Evolutionary conservation across 345 rosid species (phyloP), one percentile per base, ranked within the genome.

Genomic region (Aurinia saxatilis): DNA sequence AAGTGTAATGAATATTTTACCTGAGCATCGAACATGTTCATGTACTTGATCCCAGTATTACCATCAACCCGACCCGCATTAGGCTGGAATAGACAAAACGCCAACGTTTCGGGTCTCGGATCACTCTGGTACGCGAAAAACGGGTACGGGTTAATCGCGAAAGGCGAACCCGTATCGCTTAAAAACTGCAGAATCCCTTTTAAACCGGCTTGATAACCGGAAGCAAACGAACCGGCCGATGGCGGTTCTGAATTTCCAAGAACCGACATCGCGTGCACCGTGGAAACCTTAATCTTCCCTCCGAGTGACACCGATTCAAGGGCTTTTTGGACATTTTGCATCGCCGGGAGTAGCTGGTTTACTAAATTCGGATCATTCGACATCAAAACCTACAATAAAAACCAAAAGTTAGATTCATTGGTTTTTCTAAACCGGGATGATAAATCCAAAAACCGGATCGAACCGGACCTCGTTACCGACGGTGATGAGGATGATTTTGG

Each of bases 11-110:
- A 63, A 49, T n/a, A n/a, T 34, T 47, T 72, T 36, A 90, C 97
- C 96, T 93, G 99, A 12, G 99, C 99, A 27, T 93, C 97, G 36
- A 90, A 93, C 99, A 93, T 93, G 85, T 85, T 93, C 91, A 73
- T 84, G 85, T 93, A 93, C 69, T 59, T 79, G 68, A 82, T 84
- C 10, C 95, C 93, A 1, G 76, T 84, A 0, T 80, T 84, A n/a
- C 80, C 44, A 79, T 93, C 97, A 16, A 90, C 75, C 57, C 97
- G 89, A 13, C 99, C 97, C 7, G 95, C 50, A 74, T 93, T 93
- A 49, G 97, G 92, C 65, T 87, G 96, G 37, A 93, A 93, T 48
- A 87, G 68, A 60, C 97, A 90, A 63, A 82, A 93, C 9, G 95
- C 81, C 34, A 93, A 78, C 27, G 95, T 90, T 53, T 93, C 97